Conservation (phyloP, 805 yeast genomes). For the Jamesozyma lodderae region DNA sequence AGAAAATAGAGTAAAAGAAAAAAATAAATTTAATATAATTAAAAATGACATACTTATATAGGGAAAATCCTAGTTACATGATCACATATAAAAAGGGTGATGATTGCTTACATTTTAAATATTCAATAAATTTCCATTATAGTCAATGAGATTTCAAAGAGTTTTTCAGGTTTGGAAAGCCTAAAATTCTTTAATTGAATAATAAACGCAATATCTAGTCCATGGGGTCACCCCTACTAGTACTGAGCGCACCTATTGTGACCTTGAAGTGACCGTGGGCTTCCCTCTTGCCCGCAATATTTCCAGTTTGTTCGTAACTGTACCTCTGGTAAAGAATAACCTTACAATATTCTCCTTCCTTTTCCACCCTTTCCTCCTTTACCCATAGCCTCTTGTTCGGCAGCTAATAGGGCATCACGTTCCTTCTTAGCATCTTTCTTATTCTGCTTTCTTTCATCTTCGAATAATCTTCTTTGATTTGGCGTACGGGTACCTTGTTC, state of each 20-base stretch:
- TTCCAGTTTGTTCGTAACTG: too few species aligned
- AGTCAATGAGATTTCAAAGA: too few species aligned
- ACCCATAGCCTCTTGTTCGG: constrained; percentile 16
- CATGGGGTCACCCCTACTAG: background rate
- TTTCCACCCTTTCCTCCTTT: background rate
- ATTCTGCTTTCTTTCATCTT: constrained; percentile 15
- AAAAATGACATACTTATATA: too few species aligned
- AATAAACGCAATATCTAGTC: background rate
- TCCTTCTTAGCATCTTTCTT: constrained; percentile 19
- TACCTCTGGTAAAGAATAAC: too few species aligned
- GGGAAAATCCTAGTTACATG: too few species aligned
- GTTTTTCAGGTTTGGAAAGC: background rate
- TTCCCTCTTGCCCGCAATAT: too few species aligned
- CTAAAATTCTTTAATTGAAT: background rate
- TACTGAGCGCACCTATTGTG: too few species aligned
- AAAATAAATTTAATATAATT: background rate
- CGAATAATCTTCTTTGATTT: constrained; percentile 14
- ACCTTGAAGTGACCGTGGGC: too few species aligned
- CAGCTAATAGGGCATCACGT: constrained; percentile 21
- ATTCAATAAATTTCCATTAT: too few species aligned
- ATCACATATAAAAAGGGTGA: too few species aligned
- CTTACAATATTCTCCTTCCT: background rate
- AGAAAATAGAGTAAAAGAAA: background rate
- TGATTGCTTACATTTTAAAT: too few species aligned
- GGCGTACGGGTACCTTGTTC: constrained; percentile 18